Evolutionary conservation across 495 filamentous ascomycete genomes (phyloP), one percentile per base, ranked within the genome.

Genomic region (Physcia stellaris): DNA sequence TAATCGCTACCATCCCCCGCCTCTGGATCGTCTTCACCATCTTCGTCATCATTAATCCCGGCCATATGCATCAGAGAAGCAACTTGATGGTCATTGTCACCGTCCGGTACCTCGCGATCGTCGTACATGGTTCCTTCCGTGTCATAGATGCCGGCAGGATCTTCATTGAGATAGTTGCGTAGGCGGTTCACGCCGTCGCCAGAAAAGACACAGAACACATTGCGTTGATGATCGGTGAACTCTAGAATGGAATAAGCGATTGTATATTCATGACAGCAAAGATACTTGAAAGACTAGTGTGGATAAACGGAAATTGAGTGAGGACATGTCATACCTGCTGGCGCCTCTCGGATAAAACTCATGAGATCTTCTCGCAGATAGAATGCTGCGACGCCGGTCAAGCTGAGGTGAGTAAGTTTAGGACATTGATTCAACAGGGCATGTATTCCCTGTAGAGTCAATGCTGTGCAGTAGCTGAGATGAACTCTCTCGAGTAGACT

Each of bases 171-270:
- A 49, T 82, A 76, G 18, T 73, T 62, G 18, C 92, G 84, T 4
- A 99, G 71, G 33, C 69, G 67, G 23, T 64, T 64, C 20, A 99
- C 92, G 16, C 86, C 87, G 24, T 72, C 64, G 7, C 92, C 90
- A 13, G 86, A 94, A 58, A 96, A 99, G 29, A 99, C 92, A 55
- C 92, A 99, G 56, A 92, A 99, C 16, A 96, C 85, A 6, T 82
- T 77, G 39, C 90, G 77, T 54, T 99, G 90, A 50, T 94, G 86
- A 5, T 88, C 79, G 23, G 86, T 96, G 53, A 99, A 99, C 59
- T 95, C 92, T 79, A 17, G 37, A 32, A n/a, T n/a, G n/a, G n/a
- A n/a, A n/a, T n/a, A n/a, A n/a, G n/a, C n/a, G n/a, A n/a, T n/a
- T n/a, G n/a, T n/a, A n/a, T n/a, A n/a, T n/a, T n/a, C n/a, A n/a